Base-by-base conservation (phyloP, 805 yeast species). In the Maudiozyma turicensis region DNA sequence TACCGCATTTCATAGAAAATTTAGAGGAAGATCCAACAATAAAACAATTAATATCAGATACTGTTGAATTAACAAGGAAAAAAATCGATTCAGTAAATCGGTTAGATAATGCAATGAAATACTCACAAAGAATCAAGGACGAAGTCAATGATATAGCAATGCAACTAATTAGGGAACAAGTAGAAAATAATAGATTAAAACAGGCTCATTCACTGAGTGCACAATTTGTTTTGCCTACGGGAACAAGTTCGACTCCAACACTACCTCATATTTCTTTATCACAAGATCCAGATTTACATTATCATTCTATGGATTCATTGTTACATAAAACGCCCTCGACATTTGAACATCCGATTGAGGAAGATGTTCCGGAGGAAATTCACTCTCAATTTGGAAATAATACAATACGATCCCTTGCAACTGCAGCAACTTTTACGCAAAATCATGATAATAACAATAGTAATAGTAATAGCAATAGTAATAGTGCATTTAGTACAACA, bases 71-170 rank as follows among this genome's bases (percentile, higher is more conserved):
- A 28, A 80, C 82, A 0, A 72, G 72, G 45, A 78, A 76, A 14
- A 90, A 90, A 63, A 73, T 86, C 2, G 87, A 83, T 47, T 74
- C 86, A 0, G 74, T 88, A 15, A 70, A 79, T 14, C 71, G 96
- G 58, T 72, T 86, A 48, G 82, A 86, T 11, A 84, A 89, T 52
- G 78, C 87, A 2, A 71, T 86, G 51, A 79, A 83, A 48, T 88
- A 84, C 62, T 81, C 86, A 20, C 84, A 84, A 54, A 82, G 80
- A 57, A 80, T 89, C 45, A 84, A 86, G 47, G 77, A 75, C 47
- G 96, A 90, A 64, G 85, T 88, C 3, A 93, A 88, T 59, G 73
- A 67, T 20, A 68, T 81, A 58, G 89, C 89, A 3, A 65, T 85
- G 30, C 66, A 71, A 37, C 72, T 83, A 1, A 86, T 90, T 3